A percentile compares a stretch with the other conserved stretches of the same genome.
phyloP scores from a whole-genome alignment of 208 protist species.

The Phytomonas sp. region DNA sequence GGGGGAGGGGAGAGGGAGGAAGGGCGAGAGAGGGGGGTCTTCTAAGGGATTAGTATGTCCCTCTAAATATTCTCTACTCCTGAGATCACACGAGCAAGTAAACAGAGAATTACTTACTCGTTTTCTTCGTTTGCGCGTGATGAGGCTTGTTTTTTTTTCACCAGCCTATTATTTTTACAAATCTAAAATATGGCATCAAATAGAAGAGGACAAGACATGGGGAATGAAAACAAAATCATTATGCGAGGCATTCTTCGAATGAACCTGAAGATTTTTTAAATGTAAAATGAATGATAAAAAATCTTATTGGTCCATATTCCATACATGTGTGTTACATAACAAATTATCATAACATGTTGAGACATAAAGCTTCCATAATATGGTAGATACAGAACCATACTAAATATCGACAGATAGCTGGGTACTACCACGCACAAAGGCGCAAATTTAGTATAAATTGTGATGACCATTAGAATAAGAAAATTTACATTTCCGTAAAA shows the following conservation, averaged over 20 bases:
- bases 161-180: too few species aligned
- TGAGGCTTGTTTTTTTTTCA: neutral
- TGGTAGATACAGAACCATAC: neutral
- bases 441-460: slow-evolving; percentile 4
- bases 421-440: neutral
- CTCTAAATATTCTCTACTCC: too few species aligned
- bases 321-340: neutral
- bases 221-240: neutral
- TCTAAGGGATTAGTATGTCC: neutral
- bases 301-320: neutral
- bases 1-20: neutral
- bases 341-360: neutral
- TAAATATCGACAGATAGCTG: neutral
- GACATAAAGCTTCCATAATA: neutral
- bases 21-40: neutral
- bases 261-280: neutral
- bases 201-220: too few species aligned
- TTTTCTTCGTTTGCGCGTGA: neutral
- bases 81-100: too few species aligned
- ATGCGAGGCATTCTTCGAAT: neutral
- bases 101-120: too few species aligned
- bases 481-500: neutral
- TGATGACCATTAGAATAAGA: slow-evolving; percentile 11
- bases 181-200: too few species aligned
- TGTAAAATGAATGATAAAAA: neutral